Base-by-base conservation (phyloP, 768 basidiomycete species). In the Paxillus ammoniavirescens region DNA sequence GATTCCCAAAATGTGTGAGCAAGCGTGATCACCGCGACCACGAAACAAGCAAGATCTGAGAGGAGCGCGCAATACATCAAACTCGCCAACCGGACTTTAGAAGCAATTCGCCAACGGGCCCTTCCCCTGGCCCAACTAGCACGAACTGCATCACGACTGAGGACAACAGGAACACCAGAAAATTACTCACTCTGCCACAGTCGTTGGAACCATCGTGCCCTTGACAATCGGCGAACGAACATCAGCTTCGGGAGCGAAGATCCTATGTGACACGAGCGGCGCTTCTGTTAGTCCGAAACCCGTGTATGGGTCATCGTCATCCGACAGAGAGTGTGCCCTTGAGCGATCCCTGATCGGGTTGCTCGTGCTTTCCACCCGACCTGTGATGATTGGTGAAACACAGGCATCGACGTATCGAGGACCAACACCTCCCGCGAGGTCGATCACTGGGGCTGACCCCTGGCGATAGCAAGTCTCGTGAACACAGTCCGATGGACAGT, bases 211-310 rank as follows among this genome's bases (percentile, higher is more conserved):
- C 52, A 61, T 57, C 4, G 60, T 55, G 12, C 67, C 63, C 37
- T 44, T 63, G 41, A 35, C 42, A 36, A 69, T 58, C 14, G 68
- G 69, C 41, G 68, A 69, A 42, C 68, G 68, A 42, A 67, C 67
- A 33, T 69, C 68, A 0, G 36, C 18, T 42, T 65, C 63, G 1
- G 46, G 51, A 26, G 50, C 40, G 38, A 57, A 40, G 5, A 47
- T 41, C 52, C 35, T 49, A 21, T 60, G 53, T 21, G 57, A 46
- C 18, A 60, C 48, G 3, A 67, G 61, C 8, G 49, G 42, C 6
- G 17, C 31, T 26, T 31, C 23, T 17, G 54, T 42, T 21, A 56
- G 49, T 26, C 67, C 54, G 0, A 49, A 54, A 10, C 53, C 21
- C 31, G 26, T 56, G 50, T 38, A 42, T n/a, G 15, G 47, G 28